Percentiles rank a stretch among this genome's conserved stretches.
Evolutionary conservation across 2,329 filamentous ascomycete genomes (phyloP).

Genomic region (Chrysoporthe deuterocubensis): DNA sequence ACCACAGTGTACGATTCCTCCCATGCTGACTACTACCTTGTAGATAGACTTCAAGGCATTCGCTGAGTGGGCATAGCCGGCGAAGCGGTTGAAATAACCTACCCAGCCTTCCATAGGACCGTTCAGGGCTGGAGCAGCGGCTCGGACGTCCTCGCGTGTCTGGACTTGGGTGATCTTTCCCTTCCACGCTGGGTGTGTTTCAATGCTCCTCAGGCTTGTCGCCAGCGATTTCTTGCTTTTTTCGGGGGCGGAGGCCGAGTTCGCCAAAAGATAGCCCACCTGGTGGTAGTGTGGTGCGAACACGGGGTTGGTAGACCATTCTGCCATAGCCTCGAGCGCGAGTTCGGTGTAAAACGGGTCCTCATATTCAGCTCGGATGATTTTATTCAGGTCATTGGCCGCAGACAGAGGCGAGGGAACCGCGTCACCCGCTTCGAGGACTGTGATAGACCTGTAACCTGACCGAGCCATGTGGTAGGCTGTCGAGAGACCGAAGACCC

Average conservation of each 20-base stretch:
- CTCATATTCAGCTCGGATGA: conserved; percentile 62
- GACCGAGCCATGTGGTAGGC: conserved; percentile 49
- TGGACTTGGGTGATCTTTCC: conserved; percentile 45
- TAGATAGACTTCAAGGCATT: conserved; percentile 55
- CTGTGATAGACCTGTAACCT: conserved; percentile 51
- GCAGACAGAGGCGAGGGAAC: conserved; percentile 56
- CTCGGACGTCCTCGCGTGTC: conserved; percentile 44
- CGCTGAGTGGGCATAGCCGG: conserved; percentile 60
- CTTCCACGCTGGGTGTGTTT: conserved; percentile 44
- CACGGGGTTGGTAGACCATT: conserved; percentile 55
- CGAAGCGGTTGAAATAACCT: conserved; percentile 62
- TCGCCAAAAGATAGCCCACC: conserved; percentile 53
- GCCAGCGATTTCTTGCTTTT: conserved; percentile 52
- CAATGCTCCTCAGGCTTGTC: conserved; percentile 46
- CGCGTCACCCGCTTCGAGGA: conserved; percentile 46
- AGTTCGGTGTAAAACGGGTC: conserved; percentile 60
- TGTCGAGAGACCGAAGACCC: conserved; percentile 55
- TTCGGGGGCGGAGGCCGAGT: conserved; percentile 50
- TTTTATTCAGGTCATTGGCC: conserved; percentile 65
- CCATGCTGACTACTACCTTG: conserved; percentile 41
- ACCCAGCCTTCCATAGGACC: conserved; percentile 56
- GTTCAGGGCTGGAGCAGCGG: conserved; percentile 51
- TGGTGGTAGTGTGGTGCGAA: conserved; percentile 56
- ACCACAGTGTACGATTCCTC: conserved; percentile 44
- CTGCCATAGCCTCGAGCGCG: conserved; percentile 52